Base-by-base conservation (phyloP, 139 green algal genomes). In the Ettlia oleoabundans region DNA sequence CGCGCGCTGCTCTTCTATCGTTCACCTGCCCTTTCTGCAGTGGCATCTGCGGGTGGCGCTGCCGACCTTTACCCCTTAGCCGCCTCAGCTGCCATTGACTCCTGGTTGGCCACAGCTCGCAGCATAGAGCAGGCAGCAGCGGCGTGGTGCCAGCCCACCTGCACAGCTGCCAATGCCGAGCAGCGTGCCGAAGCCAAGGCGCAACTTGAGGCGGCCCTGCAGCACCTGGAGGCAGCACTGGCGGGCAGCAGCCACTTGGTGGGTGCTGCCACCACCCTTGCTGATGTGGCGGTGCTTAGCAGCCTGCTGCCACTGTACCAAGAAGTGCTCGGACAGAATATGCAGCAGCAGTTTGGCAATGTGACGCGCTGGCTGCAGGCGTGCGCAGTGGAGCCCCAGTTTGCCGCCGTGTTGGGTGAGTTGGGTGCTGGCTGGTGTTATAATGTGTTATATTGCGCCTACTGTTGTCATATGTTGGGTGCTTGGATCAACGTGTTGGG, bases 351-450 rank as follows among this genome's bases (percentile, higher is more conserved):
- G 30, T 83, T 67, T 41, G 62, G 68, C 1, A 62, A 66, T 0
- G 64, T 84, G 28, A 32, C 80, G 35, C 5, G 13, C 24, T 94
- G 91, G 91, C 62, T 94, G 55, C 47, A 61, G 38, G 42, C 26
- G 22, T 66, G 75, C 53, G 65, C 51, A 24, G 41, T 43, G 43
- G 70, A 85, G 68, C 72, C 76, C 28, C 69, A 88, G 38, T 84
- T 94, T 37, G 65, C 51, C 9, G 80, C 78, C 10, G 88, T 88
- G 62, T 81, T 94, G 69, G 91, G 91, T 94, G 82, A 77, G 89
- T 58, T 43, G 66, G 32, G 1, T 51, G 26, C 21, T 21, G 70
- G 68, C 67, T 37, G 2, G 32, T 55, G 66, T 7, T 26, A 28
- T 26, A 9, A 18, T n/a, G 64, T 71, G 32, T n/a, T n/a, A n/a